These are phyloP conservation scores for Tricholoma furcatifolium DNA, from an alignment of 768 basidiomycete genomes.

Conservation along the genomic window DNA sequence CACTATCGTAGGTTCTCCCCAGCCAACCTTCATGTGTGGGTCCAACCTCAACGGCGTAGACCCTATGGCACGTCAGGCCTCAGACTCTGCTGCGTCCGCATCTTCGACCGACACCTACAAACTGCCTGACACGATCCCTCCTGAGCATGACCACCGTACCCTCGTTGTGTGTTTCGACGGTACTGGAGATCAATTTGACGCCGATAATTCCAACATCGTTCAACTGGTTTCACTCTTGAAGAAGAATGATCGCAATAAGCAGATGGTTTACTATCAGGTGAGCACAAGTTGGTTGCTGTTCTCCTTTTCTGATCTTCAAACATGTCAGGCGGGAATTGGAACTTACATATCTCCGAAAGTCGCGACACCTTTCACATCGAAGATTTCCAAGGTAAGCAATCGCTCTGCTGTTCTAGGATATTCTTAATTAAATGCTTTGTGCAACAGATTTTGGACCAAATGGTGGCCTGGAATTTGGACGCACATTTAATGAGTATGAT, in stretches of 20 bases:
- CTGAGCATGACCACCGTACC: conserved; percentile 36
- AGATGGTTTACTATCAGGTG: conserved; percentile 61
- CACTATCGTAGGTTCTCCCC: conserved; percentile 3
- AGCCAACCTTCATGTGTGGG: background rate
- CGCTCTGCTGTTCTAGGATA: background rate
- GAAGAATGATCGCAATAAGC: conserved; percentile 50
- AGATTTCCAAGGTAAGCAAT: conserved; percentile 36
- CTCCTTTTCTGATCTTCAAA: background rate
- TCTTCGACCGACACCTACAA: conserved; percentile 5
- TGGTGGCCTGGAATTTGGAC: conserved; percentile 49
- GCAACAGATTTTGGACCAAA: conserved; percentile 42
- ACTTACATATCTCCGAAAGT: conserved; percentile 44
- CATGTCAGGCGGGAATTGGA: conserved; percentile 46
- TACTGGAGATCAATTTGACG: conserved; percentile 51
- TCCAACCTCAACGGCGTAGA: conserved; percentile 2
- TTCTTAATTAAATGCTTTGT: background rate
- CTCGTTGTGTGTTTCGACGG: conserved; percentile 59
- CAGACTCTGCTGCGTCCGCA: background rate
- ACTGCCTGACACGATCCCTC: conserved; percentile 37
- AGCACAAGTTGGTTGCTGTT: background rate
- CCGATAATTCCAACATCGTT: conserved; percentile 56
- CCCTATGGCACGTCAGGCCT: background rate
- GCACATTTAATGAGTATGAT: conserved; percentile 47
- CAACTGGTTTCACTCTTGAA: conserved; percentile 48
- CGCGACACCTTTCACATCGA: conserved; percentile 32